phyloP scores from a whole-genome alignment of 345 rosid genomes.

The Populus simonii region DNA sequence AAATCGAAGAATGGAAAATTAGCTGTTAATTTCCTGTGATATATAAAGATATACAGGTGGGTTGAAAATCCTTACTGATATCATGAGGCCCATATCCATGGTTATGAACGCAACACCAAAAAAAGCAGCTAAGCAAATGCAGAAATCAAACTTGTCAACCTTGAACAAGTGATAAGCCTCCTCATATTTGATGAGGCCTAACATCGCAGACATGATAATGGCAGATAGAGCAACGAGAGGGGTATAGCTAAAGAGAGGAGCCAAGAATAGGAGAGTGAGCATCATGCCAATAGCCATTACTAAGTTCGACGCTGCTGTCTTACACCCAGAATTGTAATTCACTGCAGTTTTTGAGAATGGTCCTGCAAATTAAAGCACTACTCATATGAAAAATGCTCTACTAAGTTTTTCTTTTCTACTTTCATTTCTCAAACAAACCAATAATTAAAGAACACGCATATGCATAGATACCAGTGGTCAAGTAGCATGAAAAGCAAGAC shows the following conservation, averaged over 20 bases:
- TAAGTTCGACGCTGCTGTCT: conserved; percentile 69
- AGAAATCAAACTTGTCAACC: conserved; percentile 80
- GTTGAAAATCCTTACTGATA: conserved; percentile 46
- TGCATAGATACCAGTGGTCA: conserved; percentile 63
- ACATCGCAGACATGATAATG: conserved; percentile 87
- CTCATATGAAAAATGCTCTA: background rate
- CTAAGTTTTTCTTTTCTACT: too few species aligned
- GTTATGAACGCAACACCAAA: conserved; percentile 71
- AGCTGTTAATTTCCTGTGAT: background rate
- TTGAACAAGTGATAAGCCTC: conserved; percentile 59
- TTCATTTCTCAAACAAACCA: too few species aligned
- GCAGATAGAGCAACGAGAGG: conserved; percentile 88
- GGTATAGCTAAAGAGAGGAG: conserved; percentile 81
- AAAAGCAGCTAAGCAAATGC: conserved; percentile 72
- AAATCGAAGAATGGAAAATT: background rate
- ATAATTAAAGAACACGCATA: background rate
- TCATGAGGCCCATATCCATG: conserved; percentile 78
- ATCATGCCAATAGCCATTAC: conserved; percentile 85
- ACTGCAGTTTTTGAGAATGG: conserved; percentile 96
- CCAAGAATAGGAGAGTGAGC: conserved; percentile 69
- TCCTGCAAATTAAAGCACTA: conserved; percentile 37
- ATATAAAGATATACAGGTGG: too few species aligned
- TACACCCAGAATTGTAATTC: conserved; percentile 74
- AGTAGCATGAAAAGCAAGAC: conserved; percentile 86
- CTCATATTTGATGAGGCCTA: conserved; percentile 69